Evolutionary conservation across 1,139 yeast species (phyloP).

Genomic region (Geotrichum restrictum): DNA sequence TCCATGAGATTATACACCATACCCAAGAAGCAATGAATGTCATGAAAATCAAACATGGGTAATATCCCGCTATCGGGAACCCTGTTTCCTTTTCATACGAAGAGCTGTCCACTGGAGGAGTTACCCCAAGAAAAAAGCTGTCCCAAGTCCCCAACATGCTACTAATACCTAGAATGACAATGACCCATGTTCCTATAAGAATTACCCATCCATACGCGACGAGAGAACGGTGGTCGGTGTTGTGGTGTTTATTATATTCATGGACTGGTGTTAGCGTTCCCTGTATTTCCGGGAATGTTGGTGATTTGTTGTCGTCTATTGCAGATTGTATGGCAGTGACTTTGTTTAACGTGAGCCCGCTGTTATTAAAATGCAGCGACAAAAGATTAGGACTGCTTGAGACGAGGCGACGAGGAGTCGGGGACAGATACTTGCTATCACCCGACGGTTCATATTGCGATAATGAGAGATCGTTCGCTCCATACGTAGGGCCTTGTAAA

Average conservation of each 20-base stretch:
- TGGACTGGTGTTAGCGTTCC: too few species aligned
- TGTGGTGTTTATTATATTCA: too few species aligned
- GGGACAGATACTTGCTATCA: background rate
- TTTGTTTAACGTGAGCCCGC: slow-evolving; percentile 15
- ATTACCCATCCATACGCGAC: slow-evolving; percentile 32
- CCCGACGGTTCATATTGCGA: background rate
- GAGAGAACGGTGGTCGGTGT: slow-evolving; percentile 4
- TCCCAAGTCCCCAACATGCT: slow-evolving; percentile 32
- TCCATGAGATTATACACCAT: slow-evolving; percentile 74
- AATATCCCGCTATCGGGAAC: slow-evolving; percentile 44
- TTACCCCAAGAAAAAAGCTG: background rate
- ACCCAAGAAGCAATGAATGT: slow-evolving; percentile 61
- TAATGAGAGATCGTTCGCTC: background rate
- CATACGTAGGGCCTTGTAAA: slow-evolving; percentile 3
- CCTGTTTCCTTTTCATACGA: slow-evolving; percentile 37
- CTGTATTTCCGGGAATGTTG: slow-evolving; percentile 10
- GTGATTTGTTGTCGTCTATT: slow-evolving; percentile 19
- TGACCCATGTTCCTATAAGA: slow-evolving; percentile 30
- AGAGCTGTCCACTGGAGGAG: background rate
- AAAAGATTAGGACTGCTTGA: slow-evolving; percentile 6
- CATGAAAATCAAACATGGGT: slow-evolving; percentile 51
- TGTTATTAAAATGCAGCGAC: slow-evolving; percentile 8
- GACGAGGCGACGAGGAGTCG: background rate
- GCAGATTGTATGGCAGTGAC: slow-evolving; percentile 19
- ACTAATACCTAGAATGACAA: slow-evolving; percentile 32